phyloP scores from a whole-genome alignment of 495 filamentous ascomycete genomes.

The Talaromyces proteolyticus region DNA sequence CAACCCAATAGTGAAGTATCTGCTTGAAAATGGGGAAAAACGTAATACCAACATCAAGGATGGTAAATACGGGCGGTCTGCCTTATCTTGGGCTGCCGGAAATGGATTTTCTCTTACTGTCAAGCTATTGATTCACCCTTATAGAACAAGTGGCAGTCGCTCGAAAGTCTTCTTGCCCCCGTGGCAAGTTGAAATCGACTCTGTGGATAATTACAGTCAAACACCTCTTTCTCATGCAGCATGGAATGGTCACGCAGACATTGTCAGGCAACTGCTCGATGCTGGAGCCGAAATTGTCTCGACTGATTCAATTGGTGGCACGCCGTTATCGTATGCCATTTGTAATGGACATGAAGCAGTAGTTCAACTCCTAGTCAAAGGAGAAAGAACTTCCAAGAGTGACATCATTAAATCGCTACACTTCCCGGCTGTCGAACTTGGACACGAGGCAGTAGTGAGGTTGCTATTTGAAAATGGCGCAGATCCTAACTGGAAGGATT shows the following conservation, averaged over 20 bases:
- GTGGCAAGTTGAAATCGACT: conserved; percentile 4
- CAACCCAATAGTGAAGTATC: conserved; percentile 9
- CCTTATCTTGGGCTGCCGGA: conserved; percentile 16
- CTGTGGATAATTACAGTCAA: conserved; percentile 1
- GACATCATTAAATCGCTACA: too few relatives aligned
- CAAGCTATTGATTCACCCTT: conserved; percentile 12
- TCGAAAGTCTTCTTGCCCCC: background rate
- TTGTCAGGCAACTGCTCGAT: conserved; percentile 14
- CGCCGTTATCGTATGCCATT: conserved; percentile 20
- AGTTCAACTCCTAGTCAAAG: conserved; percentile 15
- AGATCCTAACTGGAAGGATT: too few relatives aligned
- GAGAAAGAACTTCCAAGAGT: conserved; percentile 15
- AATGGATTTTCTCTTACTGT: conserved; percentile 13
- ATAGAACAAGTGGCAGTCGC: background rate
- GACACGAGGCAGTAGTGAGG: too few relatives aligned
- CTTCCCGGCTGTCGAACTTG: too few relatives aligned
- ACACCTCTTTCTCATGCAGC: conserved; percentile 19
- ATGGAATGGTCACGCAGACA: conserved; percentile 11
- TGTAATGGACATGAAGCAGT: conserved; percentile 13
- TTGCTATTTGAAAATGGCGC: too few relatives aligned
- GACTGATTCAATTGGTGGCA: conserved; percentile 13
- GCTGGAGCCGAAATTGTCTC: conserved; percentile 9
- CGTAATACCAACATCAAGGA: conserved; percentile 15
- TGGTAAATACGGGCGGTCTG: conserved; percentile 8
- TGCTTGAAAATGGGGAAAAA: conserved; percentile 8